A percentile compares a stretch with the other conserved stretches of the same genome.
These are phyloP conservation scores for Thielaviopsis ethacetica DNA, from an alignment of 2,329 filamentous ascomycete species.

Conservation along the genomic window DNA sequence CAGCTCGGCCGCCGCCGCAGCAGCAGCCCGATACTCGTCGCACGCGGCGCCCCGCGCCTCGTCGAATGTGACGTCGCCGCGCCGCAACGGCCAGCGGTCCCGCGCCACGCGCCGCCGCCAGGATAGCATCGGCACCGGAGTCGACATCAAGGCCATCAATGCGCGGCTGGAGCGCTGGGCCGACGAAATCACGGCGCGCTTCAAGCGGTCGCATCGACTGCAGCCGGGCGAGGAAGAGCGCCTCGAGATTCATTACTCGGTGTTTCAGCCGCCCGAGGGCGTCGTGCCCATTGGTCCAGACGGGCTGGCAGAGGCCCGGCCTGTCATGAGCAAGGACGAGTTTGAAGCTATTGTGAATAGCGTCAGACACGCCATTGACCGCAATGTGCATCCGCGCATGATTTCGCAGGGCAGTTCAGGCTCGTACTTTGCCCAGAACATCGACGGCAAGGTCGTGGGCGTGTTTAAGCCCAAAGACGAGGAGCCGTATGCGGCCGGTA, in stretches of 20 bases:
- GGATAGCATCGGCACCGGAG: constrained; percentile 60
- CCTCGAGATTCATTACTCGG: constrained; percentile 90
- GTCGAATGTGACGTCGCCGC: constrained; percentile 40
- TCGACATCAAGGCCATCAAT: constrained; percentile 97
- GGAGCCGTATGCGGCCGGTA: constrained; percentile 90
- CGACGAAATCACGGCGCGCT: constrained; percentile 92
- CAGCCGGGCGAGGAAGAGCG: constrained; percentile 51
- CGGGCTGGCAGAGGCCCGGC: constrained; percentile 45
- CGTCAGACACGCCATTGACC: constrained; percentile 75
- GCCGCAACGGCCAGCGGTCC: neutral
- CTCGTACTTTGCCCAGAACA: constrained; percentile 91
- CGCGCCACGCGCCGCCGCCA: constrained; percentile 16
- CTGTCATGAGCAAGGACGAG: constrained; percentile 57
- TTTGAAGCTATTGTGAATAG: constrained; percentile 84
- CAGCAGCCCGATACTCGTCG: constrained; percentile 35
- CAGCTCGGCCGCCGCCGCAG: too few species aligned
- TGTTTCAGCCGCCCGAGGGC: constrained; percentile 86
- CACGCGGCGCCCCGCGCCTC: constrained; percentile 37
- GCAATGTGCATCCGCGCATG: constrained; percentile 85
- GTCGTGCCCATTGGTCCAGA: constrained; percentile 66
- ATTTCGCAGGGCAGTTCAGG: constrained; percentile 95
- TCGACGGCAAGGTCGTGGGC: constrained; percentile 82
- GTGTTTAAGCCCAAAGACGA: constrained; percentile 99
- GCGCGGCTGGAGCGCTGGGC: constrained; percentile 90
- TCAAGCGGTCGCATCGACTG: constrained; percentile 55